Evolutionary conservation across 371 early-diverging fungal species (phyloP), one percentile per base, ranked within the genome.

Genomic region (Umbelopsis sp.): DNA sequence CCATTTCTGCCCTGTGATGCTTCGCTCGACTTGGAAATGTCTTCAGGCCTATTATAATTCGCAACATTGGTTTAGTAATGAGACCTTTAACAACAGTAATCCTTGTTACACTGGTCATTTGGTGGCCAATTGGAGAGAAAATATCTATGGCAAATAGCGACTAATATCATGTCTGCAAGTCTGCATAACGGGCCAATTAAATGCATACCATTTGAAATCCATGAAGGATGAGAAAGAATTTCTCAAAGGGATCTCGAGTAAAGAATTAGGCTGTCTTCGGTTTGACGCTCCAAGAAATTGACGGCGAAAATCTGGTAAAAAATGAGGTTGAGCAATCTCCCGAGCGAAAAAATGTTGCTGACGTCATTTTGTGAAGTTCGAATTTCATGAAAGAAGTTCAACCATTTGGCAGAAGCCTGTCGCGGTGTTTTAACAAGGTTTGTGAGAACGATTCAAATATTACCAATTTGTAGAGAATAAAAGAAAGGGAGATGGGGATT

Each of bases 131-230:
- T 41, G 7, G 41, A 41, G 7, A 41, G 7, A 41, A 38, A 41
- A 41, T 29, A 29, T 29, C 29, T 29, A 41, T 41, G 41, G 12
- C 41, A 41, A 41, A 41, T 41, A 41, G 41, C 7, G 41, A 7
- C 41, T 12, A 11, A n/a, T 32, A 25, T 29, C 5, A 32, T 35
- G 18, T 16, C 38, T 44, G 51, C 44, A 38, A 53, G 52, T 50
- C 37, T 53, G 66, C 24, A 51, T 44, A 20, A 51, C 29, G 24
- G 57, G 25, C 46, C 44, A 67, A 41, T 20, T 20, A n/a, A 35
- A 12, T 25, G 8, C 25, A 69, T 72, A 75, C 75, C 75, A 75
- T 75, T 68, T 70, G 70, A 70, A 70, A 75, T 75, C 75, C 75
- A 75, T 75, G 67, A 73, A 75, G 63, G 69, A 70, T 68, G 66